These are phyloP conservation scores for Lactarius psammicola DNA, from an alignment of 768 basidiomycete species.

Conservation along the genomic window DNA sequence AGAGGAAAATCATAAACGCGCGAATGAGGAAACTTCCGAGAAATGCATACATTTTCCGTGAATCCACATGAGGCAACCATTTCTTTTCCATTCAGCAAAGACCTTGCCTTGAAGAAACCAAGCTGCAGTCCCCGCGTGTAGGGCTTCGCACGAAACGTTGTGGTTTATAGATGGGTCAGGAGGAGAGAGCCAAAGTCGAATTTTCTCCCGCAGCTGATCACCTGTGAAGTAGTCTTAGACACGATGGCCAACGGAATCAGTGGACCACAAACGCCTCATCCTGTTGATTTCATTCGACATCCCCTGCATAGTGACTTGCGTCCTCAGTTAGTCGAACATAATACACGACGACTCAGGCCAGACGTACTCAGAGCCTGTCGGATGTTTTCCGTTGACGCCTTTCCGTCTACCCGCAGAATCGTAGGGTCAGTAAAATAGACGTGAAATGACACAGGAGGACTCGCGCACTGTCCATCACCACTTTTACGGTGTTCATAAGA, in stretches of 20 bases:
- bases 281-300: background rate
- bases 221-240: background rate
- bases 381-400: background rate
- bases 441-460: background rate
- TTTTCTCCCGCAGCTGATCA: background rate
- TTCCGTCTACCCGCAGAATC: background rate
- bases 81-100: conserved; percentile 9
- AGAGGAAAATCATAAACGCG: background rate
- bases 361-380: background rate
- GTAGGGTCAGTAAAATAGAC: background rate
- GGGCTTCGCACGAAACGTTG: background rate
- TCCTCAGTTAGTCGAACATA: background rate
- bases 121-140: background rate
- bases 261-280: conserved; percentile 8
- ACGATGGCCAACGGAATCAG: no score
- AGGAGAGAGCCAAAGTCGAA: background rate
- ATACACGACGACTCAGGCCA: background rate
- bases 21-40: background rate
- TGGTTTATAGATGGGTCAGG: background rate
- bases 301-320: conserved; percentile 11
- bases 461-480: conserved; percentile 13
- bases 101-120: conserved; percentile 8
- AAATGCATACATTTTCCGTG: conserved; percentile 13
- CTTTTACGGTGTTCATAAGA: conserved; percentile 13
- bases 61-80: conserved; percentile 13